A percentile compares a stretch with the other conserved stretches of the same genome.
These are phyloP conservation scores for Sorghum bicolor DNA, from an alignment of 176 grass and related monocot genomes.

Conservation along the genomic window Sorghum_bicolor_NCBIv3 NC_012870.2:991501-992000, in stretches of 20 bases:
- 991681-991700: no score
- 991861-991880: neutral
- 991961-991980: slow-evolving; percentile 40
- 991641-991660: no score
- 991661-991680: no score
- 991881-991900: neutral
- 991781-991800: neutral
- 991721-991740: no score
- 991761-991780: neutral
- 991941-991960: slow-evolving; percentile 60
- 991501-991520: no score
- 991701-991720: no score
- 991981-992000: slow-evolving; percentile 59
- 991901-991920: neutral
- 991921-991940: slow-evolving; percentile 50
- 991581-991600: no score
- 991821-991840: neutral
- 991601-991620: no score
- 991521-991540: no score
- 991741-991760: no score
- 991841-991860: neutral
- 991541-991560: no score
- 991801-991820: neutral
- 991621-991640: neutral
- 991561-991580: no score